A percentile compares a stretch with the other conserved stretches of the same genome.
phyloP scores from a whole-genome alignment of 106 monocot genomes.

The Platanthera zijinensis region DNA sequence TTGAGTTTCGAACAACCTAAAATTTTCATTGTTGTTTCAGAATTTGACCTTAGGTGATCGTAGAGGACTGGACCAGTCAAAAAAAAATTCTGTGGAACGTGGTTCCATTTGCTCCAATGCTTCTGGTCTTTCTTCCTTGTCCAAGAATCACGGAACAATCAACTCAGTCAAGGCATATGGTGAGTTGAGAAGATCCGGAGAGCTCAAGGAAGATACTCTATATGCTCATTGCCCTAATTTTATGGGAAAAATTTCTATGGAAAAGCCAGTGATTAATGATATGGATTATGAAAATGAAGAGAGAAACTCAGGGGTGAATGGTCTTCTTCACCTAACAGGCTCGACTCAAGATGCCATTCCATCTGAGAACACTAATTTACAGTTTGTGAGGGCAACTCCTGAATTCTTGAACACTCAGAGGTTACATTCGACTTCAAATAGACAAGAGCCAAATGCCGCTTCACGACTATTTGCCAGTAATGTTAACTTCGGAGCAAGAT shows the following conservation, averaged over 20 bases:
- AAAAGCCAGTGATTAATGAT: constrained; percentile 12
- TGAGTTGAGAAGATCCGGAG: constrained; percentile 27
- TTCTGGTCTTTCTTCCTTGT: constrained; percentile 8
- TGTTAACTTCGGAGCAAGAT: constrained; percentile 4
- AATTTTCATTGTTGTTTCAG: constrained; percentile 31
- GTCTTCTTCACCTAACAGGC: constrained; percentile 9
- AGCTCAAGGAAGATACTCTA: constrained; percentile 12
- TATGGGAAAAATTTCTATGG: constrained; percentile 6
- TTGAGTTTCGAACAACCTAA: constrained; percentile 3
- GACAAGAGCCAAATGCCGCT: constrained; percentile 17
- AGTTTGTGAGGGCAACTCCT: constrained; percentile 14
- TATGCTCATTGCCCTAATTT: constrained; percentile 8
- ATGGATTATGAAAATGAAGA: constrained; percentile 14
- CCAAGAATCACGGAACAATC: constrained; percentile 12
- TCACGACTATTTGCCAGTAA: constrained; percentile 15
- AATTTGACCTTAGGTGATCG: constrained; percentile 39
- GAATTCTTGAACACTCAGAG: constrained; percentile 7
- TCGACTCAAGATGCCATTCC: constrained; percentile 13
- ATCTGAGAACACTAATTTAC: constrained; percentile 15
- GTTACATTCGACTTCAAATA: constrained; percentile 5
- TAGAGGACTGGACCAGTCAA: constrained; percentile 52
- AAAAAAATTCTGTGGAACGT: constrained; percentile 9
- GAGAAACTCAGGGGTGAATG: constrained; percentile 6
- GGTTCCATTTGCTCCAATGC: constrained; percentile 17
- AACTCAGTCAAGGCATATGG: constrained; percentile 15